Evolutionary conservation across 148 eudicot species (phyloP).

Genomic region (Drosera capensis): DNA sequence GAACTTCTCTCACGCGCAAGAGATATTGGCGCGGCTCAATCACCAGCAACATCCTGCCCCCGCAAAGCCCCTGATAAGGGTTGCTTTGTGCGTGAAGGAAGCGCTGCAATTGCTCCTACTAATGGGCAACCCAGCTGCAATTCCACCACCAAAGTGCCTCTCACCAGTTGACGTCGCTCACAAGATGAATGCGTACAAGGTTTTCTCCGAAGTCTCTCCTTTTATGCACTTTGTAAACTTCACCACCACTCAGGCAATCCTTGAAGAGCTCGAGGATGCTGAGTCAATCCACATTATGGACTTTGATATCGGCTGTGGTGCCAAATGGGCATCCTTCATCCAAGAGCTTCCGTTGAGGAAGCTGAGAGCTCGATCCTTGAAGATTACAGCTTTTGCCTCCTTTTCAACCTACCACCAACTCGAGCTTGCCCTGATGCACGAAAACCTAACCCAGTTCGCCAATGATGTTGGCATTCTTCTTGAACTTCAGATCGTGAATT

Average conservation of each 20-base stretch:
- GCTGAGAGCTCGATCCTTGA: slow-evolving; percentile 38
- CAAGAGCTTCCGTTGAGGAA: slow-evolving; percentile 75
- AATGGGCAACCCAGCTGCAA: slow-evolving; percentile 19
- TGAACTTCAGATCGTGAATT: slow-evolving; percentile 50
- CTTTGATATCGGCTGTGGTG: slow-evolving; percentile 88
- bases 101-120: slow-evolving; percentile 55
- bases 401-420: slow-evolving; percentile 37
- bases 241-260: slow-evolving; percentile 72
- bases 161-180: slow-evolving; percentile 59
- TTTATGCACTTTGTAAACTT: slow-evolving; percentile 66
- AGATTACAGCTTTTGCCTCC: slow-evolving; percentile 66
- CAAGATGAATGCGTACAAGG: slow-evolving; percentile 79
- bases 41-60: slow-evolving; percentile 78
- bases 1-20: slow-evolving; percentile 83
- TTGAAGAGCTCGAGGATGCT: slow-evolving; percentile 59
- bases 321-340: slow-evolving; percentile 92
- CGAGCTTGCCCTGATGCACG: slow-evolving; percentile 54
- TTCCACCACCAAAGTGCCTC: slow-evolving; percentile 20
- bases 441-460: slow-evolving; percentile 73
- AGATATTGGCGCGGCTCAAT: slow-evolving; percentile 99
- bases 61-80: slow-evolving; percentile 73
- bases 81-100: slow-evolving; percentile 68
- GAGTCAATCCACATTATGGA: slow-evolving; percentile 58
- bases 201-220: slow-evolving; percentile 80
- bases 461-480: slow-evolving; percentile 53